Percentiles rank a stretch among this genome's conserved stretches.
Evolutionary conservation across 495 filamentous ascomycete genomes (phyloP).

Genomic region (Penicillium paxilli): DNA sequence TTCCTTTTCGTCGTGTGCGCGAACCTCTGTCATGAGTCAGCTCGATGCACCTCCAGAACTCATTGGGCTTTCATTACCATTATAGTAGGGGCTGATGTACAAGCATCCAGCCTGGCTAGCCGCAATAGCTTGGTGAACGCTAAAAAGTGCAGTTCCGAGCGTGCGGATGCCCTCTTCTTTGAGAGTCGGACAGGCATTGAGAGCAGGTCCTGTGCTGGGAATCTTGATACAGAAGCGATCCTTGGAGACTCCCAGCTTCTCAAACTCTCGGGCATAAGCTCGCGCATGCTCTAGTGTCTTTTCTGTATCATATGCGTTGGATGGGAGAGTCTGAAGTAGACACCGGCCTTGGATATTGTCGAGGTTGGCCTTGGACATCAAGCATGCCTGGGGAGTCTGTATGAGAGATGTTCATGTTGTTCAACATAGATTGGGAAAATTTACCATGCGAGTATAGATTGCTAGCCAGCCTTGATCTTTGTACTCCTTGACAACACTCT

Average conservation of each 20-base stretch:
- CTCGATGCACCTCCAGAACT: not conserved
- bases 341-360: slow-evolving; percentile 39
- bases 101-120: slow-evolving; percentile 53
- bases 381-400: slow-evolving; percentile 18
- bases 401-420: not conserved
- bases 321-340: slow-evolving; percentile 38
- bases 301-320: slow-evolving; percentile 32
- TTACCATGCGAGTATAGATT: slow-evolving; percentile 40
- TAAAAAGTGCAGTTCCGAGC: slow-evolving; percentile 58
- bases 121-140: slow-evolving; percentile 54
- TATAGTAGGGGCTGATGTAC: slow-evolving; percentile 57
- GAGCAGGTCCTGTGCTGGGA: slow-evolving; percentile 56
- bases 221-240: slow-evolving; percentile 61
- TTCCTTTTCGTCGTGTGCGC: slow-evolving; percentile 27
- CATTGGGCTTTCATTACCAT: slow-evolving; percentile 15
- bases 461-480: slow-evolving; percentile 41
- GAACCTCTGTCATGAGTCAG: slow-evolving; percentile 11
- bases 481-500: slow-evolving; percentile 32
- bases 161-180: slow-evolving; percentile 49
- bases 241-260: slow-evolving; percentile 34
- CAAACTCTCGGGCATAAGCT: slow-evolving; percentile 39
- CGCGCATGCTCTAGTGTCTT: slow-evolving; percentile 39
- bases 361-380: slow-evolving; percentile 44
- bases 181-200: slow-evolving; percentile 54
- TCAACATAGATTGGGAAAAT: not conserved